Base-by-base conservation (phyloP, 2,329 filamentous ascomycete species). In the Botrytis elliptica region DNA sequence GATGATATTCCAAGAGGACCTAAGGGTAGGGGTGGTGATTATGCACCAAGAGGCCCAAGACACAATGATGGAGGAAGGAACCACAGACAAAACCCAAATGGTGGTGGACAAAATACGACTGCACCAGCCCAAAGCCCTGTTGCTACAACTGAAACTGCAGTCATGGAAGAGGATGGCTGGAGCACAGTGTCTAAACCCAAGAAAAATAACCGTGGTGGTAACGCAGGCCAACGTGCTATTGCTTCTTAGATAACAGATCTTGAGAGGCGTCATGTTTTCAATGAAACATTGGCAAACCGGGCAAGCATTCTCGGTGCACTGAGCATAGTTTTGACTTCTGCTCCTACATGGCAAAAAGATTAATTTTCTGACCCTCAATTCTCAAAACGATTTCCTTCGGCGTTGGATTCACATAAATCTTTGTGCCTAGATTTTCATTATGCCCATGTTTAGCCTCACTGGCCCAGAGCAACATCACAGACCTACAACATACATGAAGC, bases 91-190 rank as follows among this genome's bases (percentile, higher is more conserved):
- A 75, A 78, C 62, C 73, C 74, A 60, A 82, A 85, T 83, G 77
- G 85, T 83, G 72, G 84, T 85, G 52, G 83, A 81, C 72, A 86
- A 86, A 72, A 82, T 83, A 64, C 83, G 84, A 62, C 87, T 73
- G 80, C 83, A 18, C 79, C 84, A 74, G 79, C 81, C 59, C 78
- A 83, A 83, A 76, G 79, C 74, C 72, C 80, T 71, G 72, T 83
- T 79, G 79, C 82, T 79, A 75, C 77, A 40, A 77, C 77, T 81
- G 75, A 79, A 68, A 73, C 83, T 52, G 82, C 84, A 69, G 82
- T 84, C 57, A 81, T 84, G 68, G 87, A 88, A 65, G 88, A 89
- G 55, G 89, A 91, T 80, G 89, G 89, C 77, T 91, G 89, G 89
- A 90, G 88, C 76, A 91, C 88, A 40, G 89, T 90, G 71, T 80